phyloP scores from a whole-genome alignment of 192 early-diverging fungal genomes.

The Umbelopsis isabellina region DNA sequence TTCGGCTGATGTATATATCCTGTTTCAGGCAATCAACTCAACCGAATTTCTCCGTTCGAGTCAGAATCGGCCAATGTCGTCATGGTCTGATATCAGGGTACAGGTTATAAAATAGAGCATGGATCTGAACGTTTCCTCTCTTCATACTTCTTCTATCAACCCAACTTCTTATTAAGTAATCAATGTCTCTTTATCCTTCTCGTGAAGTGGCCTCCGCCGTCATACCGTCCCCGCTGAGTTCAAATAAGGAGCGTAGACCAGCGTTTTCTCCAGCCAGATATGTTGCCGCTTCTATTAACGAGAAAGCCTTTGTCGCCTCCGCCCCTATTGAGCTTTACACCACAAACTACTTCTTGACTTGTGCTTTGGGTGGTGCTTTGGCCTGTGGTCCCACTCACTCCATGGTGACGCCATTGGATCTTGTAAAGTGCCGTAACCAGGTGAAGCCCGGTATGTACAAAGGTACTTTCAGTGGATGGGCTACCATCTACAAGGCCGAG shows the following conservation, averaged over 20 bases:
- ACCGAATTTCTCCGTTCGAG: slow-evolving; percentile 3
- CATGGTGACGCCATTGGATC: slow-evolving; percentile 47
- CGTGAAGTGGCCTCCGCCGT: slow-evolving; percentile 1
- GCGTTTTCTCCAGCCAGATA: neutral
- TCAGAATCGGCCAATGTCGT: neutral
- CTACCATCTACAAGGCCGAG: slow-evolving; percentile 45
- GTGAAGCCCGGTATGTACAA: slow-evolving; percentile 42
- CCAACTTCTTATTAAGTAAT: too few species aligned
- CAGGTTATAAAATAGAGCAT: neutral
- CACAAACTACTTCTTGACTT: slow-evolving; percentile 40
- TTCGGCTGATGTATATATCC: too few species aligned
- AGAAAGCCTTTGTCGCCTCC: slow-evolving; percentile 28
- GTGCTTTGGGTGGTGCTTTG: slow-evolving; percentile 43
- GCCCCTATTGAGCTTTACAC: slow-evolving; percentile 40
- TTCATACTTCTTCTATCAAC: neutral
- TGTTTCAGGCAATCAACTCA: neutral
- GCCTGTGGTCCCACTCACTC: slow-evolving; percentile 47
- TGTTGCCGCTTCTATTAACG: slow-evolving; percentile 31
- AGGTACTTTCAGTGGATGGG: slow-evolving; percentile 44
- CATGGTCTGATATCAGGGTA: neutral
- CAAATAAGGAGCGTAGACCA: neutral
- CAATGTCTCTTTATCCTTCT: neutral
- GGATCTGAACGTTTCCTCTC: neutral
- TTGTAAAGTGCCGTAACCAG: slow-evolving; percentile 49
- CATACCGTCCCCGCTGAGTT: neutral